A percentile compares a stretch with the other conserved stretches of the same genome.
These are phyloP conservation scores for Hypoxylon rickii DNA, from an alignment of 495 filamentous ascomycete genomes.

Conservation along the genomic window DNA sequence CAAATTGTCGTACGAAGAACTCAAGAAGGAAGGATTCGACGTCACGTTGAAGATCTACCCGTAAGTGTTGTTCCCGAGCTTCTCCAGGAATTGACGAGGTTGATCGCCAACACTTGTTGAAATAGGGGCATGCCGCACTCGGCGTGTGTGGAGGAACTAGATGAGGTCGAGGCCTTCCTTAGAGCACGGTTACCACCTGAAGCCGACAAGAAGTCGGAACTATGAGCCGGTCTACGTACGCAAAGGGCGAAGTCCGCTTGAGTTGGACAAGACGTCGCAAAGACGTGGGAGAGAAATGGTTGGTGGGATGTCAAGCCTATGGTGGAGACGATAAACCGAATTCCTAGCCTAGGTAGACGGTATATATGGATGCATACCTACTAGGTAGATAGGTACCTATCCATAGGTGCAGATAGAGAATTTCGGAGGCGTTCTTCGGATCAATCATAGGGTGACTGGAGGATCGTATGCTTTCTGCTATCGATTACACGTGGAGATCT, in stretches of 20 bases:
- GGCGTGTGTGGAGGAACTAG: constrained; percentile 77
- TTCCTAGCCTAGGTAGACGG: neutral
- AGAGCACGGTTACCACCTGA: constrained; percentile 61
- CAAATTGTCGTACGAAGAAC: constrained; percentile 59
- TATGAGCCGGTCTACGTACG: constrained; percentile 23
- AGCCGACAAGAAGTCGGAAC: constrained; percentile 50
- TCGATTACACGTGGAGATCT: no score
- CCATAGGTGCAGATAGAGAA: neutral
- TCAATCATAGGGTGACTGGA: neutral
- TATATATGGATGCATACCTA: no score
- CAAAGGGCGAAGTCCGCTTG: neutral
- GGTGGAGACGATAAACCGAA: neutral
- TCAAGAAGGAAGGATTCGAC: constrained; percentile 69
- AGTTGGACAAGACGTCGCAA: no score
- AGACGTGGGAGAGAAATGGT: no score
- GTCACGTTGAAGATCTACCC: constrained; percentile 77
- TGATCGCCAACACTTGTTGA: constrained; percentile 13
- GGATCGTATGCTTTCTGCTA: neutral
- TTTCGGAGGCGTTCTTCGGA: constrained; percentile 3
- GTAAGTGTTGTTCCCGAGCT: constrained; percentile 50
- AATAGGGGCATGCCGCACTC: constrained; percentile 71
- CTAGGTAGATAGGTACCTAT: no score
- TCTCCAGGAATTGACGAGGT: neutral
- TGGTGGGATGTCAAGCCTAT: no score
- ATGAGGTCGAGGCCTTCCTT: constrained; percentile 81